These are phyloP conservation scores for Lasiodiplodia sp. DNA, from an alignment of 2,329 filamentous ascomycete species.

Conservation along the genomic window DNA sequence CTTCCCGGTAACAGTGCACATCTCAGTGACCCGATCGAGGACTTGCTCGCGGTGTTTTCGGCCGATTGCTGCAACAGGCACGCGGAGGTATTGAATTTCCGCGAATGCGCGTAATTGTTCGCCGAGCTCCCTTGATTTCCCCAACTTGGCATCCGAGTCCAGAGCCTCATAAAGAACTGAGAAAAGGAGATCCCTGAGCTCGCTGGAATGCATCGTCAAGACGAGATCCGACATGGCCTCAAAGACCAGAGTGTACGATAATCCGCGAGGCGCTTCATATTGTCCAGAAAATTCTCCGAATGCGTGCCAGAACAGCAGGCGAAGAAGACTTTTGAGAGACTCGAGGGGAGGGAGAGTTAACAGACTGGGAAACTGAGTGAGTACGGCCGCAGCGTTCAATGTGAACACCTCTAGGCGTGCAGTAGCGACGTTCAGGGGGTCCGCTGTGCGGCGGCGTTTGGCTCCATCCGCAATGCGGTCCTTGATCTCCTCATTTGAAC, in stretches of 20 bases:
- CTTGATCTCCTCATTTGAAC: constrained; percentile 26
- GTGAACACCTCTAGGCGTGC: constrained; percentile 21
- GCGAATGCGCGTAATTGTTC: constrained; percentile 31
- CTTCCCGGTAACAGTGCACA: constrained; percentile 32
- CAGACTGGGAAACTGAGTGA: constrained; percentile 24
- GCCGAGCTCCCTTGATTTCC: constrained; percentile 4
- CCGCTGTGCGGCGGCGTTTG: constrained; percentile 15
- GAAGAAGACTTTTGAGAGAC: constrained; percentile 21
- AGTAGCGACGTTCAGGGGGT: constrained; percentile 12
- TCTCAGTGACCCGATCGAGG: constrained; percentile 39
- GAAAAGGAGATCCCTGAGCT: constrained; percentile 24
- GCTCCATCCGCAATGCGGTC: constrained; percentile 25
- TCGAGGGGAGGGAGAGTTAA: constrained; percentile 22
- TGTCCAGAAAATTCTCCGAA: constrained; percentile 27
- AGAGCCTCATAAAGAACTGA: constrained; percentile 22
- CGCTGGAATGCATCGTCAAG: constrained; percentile 22
- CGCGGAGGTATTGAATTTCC: constrained; percentile 36
- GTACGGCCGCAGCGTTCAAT: constrained; percentile 23
- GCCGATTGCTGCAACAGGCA: constrained; percentile 38
- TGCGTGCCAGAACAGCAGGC: constrained; percentile 25
- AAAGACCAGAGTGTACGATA: constrained; percentile 24
- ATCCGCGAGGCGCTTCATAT: constrained; percentile 11
- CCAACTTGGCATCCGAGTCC: constrained; percentile 19
- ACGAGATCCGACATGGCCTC: constrained; percentile 29
- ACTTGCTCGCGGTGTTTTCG: constrained; percentile 43